Evolutionary conservation across 352 stramenopile genomes (phyloP), one percentile per base, ranked within the genome.

Genomic region (Globisporangium ultimum): DNA sequence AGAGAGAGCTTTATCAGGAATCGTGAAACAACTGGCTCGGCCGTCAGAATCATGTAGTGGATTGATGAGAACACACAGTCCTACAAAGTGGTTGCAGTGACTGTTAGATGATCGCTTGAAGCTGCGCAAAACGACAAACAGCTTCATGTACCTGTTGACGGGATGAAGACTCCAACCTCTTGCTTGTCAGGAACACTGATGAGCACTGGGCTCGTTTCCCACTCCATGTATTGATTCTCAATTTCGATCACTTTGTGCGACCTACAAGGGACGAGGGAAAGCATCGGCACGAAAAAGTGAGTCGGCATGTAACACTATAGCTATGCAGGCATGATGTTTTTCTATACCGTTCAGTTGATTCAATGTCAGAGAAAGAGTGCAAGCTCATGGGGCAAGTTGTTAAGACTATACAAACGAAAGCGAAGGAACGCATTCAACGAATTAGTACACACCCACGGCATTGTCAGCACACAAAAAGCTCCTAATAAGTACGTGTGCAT

Each of bases 141-240:
- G 46, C 5, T 2, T 21, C 11, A 17, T 49, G 22, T 54, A 74
- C 74, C 80, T 52, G 80, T 84, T 4, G 77, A 79, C 2, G 80
- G 80, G 7, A 89, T 72, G 43, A 89, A 88, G 1, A 87, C 64
- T 2, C 63, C 80, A 48, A 89, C 40, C 21, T 89, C 71, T 22
- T 67, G 45, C 48, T 70, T 70, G 14, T 67, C 55, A 7, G 71
- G 64, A 32, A 88, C 55, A n/a, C 65, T 76, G 15, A 87, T 58
- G 15, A 89, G 63, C 18, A 88, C 64, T 0, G 80, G 80, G 18
- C 71, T 69, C 3, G 56, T 55, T 42, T 88, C 80, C 73, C 74
- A 88, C 15, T 84, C 73, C 77, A 87, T 88, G 54, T 84, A 80
- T 51, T 87, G 71, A 40, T 66, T 83, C 61, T 89, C 80, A 32